These are phyloP conservation scores for Nicotiana noctiflora DNA, from an alignment of 257 asterid genomes.

Conservation along the genomic window DNA sequence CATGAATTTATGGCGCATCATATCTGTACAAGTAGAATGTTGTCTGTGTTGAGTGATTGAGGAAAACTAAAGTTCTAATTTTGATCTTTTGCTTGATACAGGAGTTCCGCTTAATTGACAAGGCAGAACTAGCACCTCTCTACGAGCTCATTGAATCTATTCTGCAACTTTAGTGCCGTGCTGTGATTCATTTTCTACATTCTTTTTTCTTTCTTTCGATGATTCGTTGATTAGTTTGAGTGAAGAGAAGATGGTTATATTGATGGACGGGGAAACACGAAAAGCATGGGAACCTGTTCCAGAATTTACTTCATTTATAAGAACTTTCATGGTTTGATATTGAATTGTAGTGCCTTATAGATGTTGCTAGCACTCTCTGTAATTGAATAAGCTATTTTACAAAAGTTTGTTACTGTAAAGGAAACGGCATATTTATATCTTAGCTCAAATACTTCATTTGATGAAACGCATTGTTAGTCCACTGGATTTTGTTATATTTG, in stretches of 20 bases:
- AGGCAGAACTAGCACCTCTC: constrained; percentile 83
- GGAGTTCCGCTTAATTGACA: constrained; percentile 82
- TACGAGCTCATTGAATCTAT: constrained; percentile 76
- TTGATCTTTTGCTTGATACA: constrained; percentile 20
- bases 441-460: background rate
- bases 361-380: background rate
- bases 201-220: background rate
- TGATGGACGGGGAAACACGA: background rate
- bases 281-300: background rate
- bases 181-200: background rate
- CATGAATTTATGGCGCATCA: background rate
- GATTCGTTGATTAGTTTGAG: background rate
- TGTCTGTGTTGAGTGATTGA: background rate
- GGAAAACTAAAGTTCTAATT: background rate
- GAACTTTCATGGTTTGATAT: background rate
- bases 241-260: background rate
- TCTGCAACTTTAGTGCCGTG: background rate
- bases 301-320: background rate
- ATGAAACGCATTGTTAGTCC: background rate
- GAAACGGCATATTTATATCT: background rate
- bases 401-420: background rate
- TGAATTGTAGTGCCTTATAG: background rate
- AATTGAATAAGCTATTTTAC: background rate
- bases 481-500: background rate
- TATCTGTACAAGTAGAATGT: background rate